phyloP scores from a whole-genome alignment of 2,329 filamentous ascomycete species.

The Zymoseptoria pseudotritici region DNA sequence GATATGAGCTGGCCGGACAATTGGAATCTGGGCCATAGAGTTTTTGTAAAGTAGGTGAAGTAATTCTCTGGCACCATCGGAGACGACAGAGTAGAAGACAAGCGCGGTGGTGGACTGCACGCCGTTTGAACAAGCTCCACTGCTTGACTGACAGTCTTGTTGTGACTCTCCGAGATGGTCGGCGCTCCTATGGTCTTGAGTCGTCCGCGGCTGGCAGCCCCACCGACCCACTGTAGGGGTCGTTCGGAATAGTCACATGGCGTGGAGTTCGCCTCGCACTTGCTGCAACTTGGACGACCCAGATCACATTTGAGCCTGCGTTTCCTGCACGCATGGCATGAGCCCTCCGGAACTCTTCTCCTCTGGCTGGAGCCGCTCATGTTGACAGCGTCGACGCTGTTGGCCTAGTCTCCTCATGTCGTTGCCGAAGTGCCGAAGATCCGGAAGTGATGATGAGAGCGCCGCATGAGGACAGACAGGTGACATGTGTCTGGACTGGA shows the following conservation, averaged over 20 bases:
- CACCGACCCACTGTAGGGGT: slow-evolving; percentile 6
- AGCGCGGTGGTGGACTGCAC: neutral
- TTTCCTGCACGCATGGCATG: slow-evolving; percentile 6
- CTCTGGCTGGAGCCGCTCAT: neutral
- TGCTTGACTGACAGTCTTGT: neutral
- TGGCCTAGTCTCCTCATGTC: neutral
- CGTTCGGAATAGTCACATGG: slow-evolving; percentile 3
- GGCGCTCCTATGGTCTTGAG: neutral
- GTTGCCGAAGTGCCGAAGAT: neutral
- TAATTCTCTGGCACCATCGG: neutral
- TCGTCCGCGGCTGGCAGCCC: slow-evolving; percentile 2
- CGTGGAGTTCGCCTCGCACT: neutral
- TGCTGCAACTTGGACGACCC: neutral
- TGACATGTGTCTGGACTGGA: neutral
- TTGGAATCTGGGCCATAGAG: slow-evolving; percentile 5
- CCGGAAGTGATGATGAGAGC: neutral
- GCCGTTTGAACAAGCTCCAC: neutral
- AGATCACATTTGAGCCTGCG: slow-evolving; percentile 6
- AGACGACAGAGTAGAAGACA: neutral
- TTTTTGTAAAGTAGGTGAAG: slow-evolving; percentile 1
- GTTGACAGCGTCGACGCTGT: neutral
- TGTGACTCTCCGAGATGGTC: neutral
- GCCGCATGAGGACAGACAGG: neutral
- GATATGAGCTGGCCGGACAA: slow-evolving; percentile 1
- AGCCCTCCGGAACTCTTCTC: slow-evolving; percentile 1